These are phyloP conservation scores for Iris pallida DNA, from an alignment of 116 monocot species.

Conservation along the genomic window DNA sequence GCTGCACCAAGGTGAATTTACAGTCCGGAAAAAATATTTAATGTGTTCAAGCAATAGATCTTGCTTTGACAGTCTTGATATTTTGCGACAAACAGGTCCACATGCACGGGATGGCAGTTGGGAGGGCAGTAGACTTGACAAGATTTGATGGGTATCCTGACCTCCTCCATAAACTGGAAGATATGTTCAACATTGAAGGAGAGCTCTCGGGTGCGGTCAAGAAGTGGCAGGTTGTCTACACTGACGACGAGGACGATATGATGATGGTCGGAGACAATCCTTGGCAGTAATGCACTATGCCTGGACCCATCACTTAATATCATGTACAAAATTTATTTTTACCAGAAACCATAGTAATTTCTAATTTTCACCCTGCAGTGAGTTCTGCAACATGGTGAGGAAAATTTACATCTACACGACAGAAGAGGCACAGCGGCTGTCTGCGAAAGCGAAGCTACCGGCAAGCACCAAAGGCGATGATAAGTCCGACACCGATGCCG, in stretches of 20 bases:
- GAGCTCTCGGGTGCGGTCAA: slow-evolving; percentile 43
- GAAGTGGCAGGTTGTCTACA: slow-evolving; percentile 87
- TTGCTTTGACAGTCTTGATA: not conserved
- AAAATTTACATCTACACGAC: slow-evolving; percentile 42
- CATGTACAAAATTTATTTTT: not conserved
- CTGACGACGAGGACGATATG: slow-evolving; percentile 81
- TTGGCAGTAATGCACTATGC: slow-evolving; percentile 46
- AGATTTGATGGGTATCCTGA: slow-evolving; percentile 58
- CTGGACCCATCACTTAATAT: not conserved
- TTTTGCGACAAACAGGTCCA: slow-evolving; percentile 40
- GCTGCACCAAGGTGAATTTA: slow-evolving; percentile 61
- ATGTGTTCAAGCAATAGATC: no score
- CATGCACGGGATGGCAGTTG: slow-evolving; percentile 83
- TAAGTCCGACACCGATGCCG: no score
- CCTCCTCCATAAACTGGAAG: slow-evolving; percentile 51
- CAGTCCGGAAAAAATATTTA: no score
- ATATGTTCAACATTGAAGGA: slow-evolving; percentile 67
- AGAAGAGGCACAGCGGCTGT: slow-evolving; percentile 28
- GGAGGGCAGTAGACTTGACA: slow-evolving; percentile 87
- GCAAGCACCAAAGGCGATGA: no score
- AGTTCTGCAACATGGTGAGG: slow-evolving; percentile 45
- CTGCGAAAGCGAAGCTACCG: slow-evolving; percentile 44
- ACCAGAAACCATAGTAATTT: not conserved
- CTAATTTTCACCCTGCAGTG: slow-evolving; percentile 14
- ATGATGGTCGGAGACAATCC: slow-evolving; percentile 83